Evolutionary conservation across 2,329 filamentous ascomycete genomes (phyloP), one percentile per base, ranked within the genome.

Genomic region (Monosporascus sp.): DNA sequence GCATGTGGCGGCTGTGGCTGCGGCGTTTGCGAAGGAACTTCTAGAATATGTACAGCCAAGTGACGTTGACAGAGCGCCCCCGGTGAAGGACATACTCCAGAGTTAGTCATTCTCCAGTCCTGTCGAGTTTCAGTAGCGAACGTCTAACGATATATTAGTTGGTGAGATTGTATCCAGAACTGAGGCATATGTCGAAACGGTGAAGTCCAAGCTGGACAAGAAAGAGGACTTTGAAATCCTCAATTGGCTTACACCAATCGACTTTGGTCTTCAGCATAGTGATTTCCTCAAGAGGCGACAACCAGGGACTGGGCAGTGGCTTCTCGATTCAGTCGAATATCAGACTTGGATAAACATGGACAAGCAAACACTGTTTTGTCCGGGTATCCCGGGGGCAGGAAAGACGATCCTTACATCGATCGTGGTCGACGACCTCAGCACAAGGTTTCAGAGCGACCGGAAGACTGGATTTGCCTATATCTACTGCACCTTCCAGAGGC

Each of bases 361-460:
- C 0, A 57, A 59, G 1, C 56, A 68, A 22, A 76, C 65, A 0
- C 54, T 81, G 0, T 78, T 76, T 53, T 81, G 75, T 55, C 69
- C 69, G 3, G 76, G 76, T 0, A 75, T 76, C 16, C 76, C 76
- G 1, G 76, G 77, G 7, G 73, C 75, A 0, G 76, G 77, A 0
- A 81, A 80, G 59, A 80, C 76, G 0, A 74, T 78, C 7, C 53
- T 77, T 1, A 62, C 73, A 0, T 69, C 75, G 0, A 69, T 73
- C 17, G 68, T 76, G 0, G 57, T 80, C 0, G 64, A 80, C 3
- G 24, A 78, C 17, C 64, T 81, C 1, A 20, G 36, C 5, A 55
- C 46, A 1, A 44, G 37, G 2, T 70, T 66, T 31, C 20, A 22
- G 6, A 31, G 11, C n/a, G 43, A 56, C 8, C 20, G 8, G 36